Conservation (phyloP, 1,284 basidiomycete species). For the Rhodotorula sp. region DNA sequence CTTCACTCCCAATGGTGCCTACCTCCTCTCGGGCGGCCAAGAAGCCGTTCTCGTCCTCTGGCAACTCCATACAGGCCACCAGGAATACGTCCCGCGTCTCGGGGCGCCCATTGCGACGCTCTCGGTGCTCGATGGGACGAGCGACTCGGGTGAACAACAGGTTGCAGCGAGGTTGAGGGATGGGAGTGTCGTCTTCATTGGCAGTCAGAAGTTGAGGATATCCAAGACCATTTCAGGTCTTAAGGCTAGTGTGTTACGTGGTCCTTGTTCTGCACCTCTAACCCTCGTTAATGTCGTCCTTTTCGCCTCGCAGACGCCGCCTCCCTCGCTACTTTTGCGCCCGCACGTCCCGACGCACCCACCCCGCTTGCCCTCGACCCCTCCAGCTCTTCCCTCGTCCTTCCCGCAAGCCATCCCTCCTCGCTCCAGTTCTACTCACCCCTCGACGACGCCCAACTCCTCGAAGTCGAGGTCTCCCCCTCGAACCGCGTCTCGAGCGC, state of each 20-base stretch:
- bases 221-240: conserved; percentile 74
- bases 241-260: conserved; percentile 63
- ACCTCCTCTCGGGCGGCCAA: conserved; percentile 91
- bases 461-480: conserved; percentile 88
- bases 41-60: conserved; percentile 94
- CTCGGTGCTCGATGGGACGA: conserved; percentile 53
- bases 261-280: conserved; percentile 49
- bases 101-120: conserved; percentile 71
- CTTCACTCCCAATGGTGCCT: conserved; percentile 88
- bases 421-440: conserved; percentile 89
- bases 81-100: conserved; percentile 88
- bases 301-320: conserved; percentile 15
- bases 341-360: conserved; percentile 4
- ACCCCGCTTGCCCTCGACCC: conserved; percentile 70
- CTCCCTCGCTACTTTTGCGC: conserved; percentile 40
- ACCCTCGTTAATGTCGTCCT: neutral
- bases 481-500: conserved; percentile 81
- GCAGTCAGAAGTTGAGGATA: conserved; percentile 67
- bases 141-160: conserved; percentile 65
- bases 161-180: conserved; percentile 81
- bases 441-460: conserved; percentile 65
- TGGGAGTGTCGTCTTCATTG: conserved; percentile 76
- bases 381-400: conserved; percentile 62
- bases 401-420: conserved; percentile 91
- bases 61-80: conserved; percentile 81